phyloP scores from a whole-genome alignment of 768 basidiomycete species.

The Lactifluus piperatus region DNA sequence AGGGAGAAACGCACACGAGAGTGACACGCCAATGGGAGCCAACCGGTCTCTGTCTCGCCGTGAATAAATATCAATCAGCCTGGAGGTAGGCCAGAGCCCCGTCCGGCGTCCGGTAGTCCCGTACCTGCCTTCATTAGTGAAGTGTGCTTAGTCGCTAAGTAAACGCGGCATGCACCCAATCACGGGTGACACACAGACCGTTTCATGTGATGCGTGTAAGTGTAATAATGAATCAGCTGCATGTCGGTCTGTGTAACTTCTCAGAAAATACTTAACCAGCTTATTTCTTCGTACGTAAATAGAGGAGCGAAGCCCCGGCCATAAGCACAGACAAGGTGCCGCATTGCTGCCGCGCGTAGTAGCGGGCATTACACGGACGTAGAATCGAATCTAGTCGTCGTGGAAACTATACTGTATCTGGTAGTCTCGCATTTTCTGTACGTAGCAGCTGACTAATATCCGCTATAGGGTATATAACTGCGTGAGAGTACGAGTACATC shows the following conservation, averaged over 20 bases:
- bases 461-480: conserved; percentile 5
- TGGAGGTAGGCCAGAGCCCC: background rate
- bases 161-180: conserved; percentile 1
- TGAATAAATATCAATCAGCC: background rate
- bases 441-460: background rate
- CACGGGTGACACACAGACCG: background rate
- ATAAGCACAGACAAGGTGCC: background rate
- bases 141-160: background rate
- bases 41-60: background rate
- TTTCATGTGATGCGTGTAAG: background rate
- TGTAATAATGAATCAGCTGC: no score
- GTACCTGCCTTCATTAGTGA: background rate
- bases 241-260: background rate
- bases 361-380: background rate
- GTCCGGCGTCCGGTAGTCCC: background rate
- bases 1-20: background rate
- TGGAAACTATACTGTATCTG: background rate
- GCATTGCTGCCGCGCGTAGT: background rate
- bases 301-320: no score
- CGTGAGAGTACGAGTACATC: background rate
- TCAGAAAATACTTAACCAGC: background rate
- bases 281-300: background rate
- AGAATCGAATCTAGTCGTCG: background rate
- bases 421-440: background rate
- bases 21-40: background rate